Base-by-base conservation (phyloP, 75 land plant genomes). In the Cryptomeria japonica region DNA sequence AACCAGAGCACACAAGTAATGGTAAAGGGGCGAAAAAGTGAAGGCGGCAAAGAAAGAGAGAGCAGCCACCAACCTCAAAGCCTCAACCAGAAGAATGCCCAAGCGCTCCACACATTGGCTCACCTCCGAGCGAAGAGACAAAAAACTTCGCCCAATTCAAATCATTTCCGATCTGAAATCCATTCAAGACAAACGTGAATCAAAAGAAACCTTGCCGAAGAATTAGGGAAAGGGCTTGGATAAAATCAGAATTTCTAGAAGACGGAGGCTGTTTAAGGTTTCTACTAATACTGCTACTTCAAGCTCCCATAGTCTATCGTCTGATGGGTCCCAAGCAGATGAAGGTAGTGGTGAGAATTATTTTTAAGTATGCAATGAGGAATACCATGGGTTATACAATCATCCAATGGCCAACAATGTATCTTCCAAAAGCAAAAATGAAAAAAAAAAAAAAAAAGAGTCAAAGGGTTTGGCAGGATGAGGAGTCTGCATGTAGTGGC, bases 181-280 rank as follows among this genome's bases (percentile, higher is more conserved):
- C 42, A 42, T 31, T 47, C 13, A 5, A n/a, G 42, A 79, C 16
- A 49, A 34, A 19, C 34, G 34, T 1, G 75, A 86, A 85, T 53
- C 80, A 37, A 70, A 12, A 44, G 51, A 15, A 19, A 31, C 58
- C 47, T 4, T 3, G 51, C 22, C 87, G 36, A 18, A 13, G 31
- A 22, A 70, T 47, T 6, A 44, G 36, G 53, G 47, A 25, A 83
- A 77, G 84, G 44, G 41, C 56, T 9, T 68, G 39, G 86, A n/a
- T 39, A 93, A 93, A 88, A 91, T 92, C 42, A 94, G 82, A 70
- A n/a, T 93, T 22, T 47, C 85, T 72, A 93, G 94, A 31, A 82
- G 94, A 55, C 92, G 94, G 2, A 91, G 94, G 7, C 93, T 93
- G 1, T 92, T 93, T 86, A 94, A 94, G 85, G 51, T 88, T 38